Base-by-base conservation (phyloP, 2,329 filamentous ascomycete genomes). In the Cylindrodendrum hubeiense region DNA sequence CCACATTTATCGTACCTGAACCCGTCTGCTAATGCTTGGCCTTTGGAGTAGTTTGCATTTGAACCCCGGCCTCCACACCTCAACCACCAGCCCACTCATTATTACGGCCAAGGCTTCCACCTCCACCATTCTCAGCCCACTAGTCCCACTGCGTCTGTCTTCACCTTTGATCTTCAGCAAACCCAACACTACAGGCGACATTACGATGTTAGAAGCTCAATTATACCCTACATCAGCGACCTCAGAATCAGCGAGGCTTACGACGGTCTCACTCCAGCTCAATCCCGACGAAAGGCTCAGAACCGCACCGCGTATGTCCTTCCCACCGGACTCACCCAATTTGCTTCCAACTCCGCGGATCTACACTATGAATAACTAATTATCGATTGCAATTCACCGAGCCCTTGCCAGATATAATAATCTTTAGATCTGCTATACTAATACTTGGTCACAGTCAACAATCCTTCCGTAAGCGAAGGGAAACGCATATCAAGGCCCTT, bases 391-490 rank as follows among this genome's bases (percentile, higher is more conserved):
- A n/a, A n/a, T 34, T 37, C 7, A 34, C 19, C 19, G 9, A 33
- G 3, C 12, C 9, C 43, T 37, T n/a, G 15, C 12, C 17, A 24
- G 21, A 17, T 34, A 26, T 10, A 5, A n/a, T n/a, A 15, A 6
- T 17, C 50, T 30, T 30, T 47, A n/a, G n/a, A 22, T 17, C 21
- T 39, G 24, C 17, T 10, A 50, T 46, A 46, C 68, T 74, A 60
- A 75, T 61, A 54, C 33, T 19, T 30, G 46, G n/a, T 12, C 30
- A 22, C 68, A 98, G 95, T 47, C 96, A 98, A 86, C 91, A 95
- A 73, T 95, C 96, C 26, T 98, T 98, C 79, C 93, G 95, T 65
- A 95, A 98, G 80, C 91, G 95, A 72, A 98, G 98, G 80, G 95
- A 98, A 79, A 91, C 91, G 62, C 95, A 97, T 75, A 94, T 98